Base-by-base conservation (phyloP, 2,329 filamentous ascomycete species). In the Fusarium duplospermum region DNA sequence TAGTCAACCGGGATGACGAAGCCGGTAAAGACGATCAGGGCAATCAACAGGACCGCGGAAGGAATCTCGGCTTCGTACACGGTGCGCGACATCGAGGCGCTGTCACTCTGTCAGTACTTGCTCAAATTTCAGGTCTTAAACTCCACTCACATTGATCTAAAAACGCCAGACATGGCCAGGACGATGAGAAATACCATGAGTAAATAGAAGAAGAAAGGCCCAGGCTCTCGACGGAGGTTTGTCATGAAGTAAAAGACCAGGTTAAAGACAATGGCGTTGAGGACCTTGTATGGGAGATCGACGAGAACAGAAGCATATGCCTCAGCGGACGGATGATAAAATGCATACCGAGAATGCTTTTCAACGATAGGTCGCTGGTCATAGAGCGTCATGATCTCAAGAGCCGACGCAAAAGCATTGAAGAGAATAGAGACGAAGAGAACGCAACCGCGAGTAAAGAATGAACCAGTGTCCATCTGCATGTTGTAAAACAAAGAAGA, bases 121-220 rank as follows among this genome's bases (percentile, higher is more conserved):
- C 9, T 63, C 38, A 2, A 16, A 10, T 20, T 6, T n/a, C 2
- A 10, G 11, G 2, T 10, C 20, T 11, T 13, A 10, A 54, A 16
- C 4, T 7, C 18, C 9, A 66, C 66, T 69, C 24, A 71, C 66
- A 67, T 82, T 1, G 89, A 90, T 40, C 89, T 84, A 4, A 91
- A 92, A 3, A 78, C 86, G 89, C 90, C 47, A 7, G 88, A 90
- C 90, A 92, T 92, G 66, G 87, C 86, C 70, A 92, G 77, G 0
- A 88, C 90, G 6, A 87, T 85, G 35, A 86, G 79, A 77, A 91
- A 84, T 8, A 83, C 82, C 38, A 86, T 77, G 1, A 87, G 72
- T 4, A 83, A 72, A 69, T 84, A 87, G 72, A 83, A 84, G 78
- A 86, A 87, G 76, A 86, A 87, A 7, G 80, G 77, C 4, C 83